Evolutionary conservation across 495 filamentous ascomycete genomes (phyloP).

Genomic region (Ascodesmis nigricans): DNA sequence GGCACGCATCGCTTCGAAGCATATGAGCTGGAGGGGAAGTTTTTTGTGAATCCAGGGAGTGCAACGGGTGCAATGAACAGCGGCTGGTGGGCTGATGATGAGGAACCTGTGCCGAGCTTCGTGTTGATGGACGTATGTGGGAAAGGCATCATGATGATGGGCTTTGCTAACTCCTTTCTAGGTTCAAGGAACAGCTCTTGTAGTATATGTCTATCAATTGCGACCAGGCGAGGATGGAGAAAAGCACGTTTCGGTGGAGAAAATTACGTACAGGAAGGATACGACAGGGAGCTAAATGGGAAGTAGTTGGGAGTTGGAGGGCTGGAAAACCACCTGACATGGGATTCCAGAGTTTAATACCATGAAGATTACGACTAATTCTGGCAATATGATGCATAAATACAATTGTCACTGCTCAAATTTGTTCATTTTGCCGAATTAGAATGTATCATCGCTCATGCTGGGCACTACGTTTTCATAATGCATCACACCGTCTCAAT

Average conservation of each 20-base stretch:
- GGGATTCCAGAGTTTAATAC: no score
- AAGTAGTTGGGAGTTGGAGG: no score
- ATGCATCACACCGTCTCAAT: no score
- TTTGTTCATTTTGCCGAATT: no score
- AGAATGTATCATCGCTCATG: no score
- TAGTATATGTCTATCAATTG: slow-evolving; percentile 93
- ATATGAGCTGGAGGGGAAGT: slow-evolving; percentile 94
- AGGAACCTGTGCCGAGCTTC: slow-evolving; percentile 83
- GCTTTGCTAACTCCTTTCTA: no score
- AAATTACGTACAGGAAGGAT: slow-evolving; percentile 94
- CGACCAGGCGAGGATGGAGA: slow-evolving; percentile 70
- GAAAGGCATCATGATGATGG: slow-evolving; percentile 1
- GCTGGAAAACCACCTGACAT: no score
- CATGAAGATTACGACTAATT: no score
- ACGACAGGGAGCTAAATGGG: no score
- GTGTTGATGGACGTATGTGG: slow-evolving; percentile 95
- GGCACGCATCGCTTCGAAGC: slow-evolving; percentile 97
- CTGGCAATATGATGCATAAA: no score
- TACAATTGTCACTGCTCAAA: no score
- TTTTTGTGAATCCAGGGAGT: slow-evolving; percentile 87
- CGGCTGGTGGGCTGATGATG: slow-evolving; percentile 46
- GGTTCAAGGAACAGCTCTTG: slow-evolving; percentile 94
- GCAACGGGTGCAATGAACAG: slow-evolving; percentile 20
- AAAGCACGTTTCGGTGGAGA: slow-evolving; percentile 89
- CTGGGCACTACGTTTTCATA: no score